Evolutionary conservation across 345 rosid genomes (phyloP).

Genomic region (Linum tenue): DNA sequence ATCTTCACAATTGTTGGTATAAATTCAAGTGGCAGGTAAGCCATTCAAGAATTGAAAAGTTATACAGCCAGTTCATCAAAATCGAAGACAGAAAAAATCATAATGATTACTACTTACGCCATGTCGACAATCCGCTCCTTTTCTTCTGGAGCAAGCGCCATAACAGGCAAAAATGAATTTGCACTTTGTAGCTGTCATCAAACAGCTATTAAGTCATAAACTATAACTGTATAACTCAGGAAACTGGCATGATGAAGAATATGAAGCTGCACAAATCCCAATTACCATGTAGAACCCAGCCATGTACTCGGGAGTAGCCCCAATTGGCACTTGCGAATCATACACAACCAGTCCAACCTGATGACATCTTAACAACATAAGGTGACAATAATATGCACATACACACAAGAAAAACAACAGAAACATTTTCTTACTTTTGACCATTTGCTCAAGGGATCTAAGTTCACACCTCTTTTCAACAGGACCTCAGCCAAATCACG

Average conservation of each 20-base stretch:
- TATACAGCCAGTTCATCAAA: background rate
- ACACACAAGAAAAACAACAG: slow-evolving; percentile 5
- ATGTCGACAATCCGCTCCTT: too few relatives aligned
- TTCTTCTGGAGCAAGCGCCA: too few relatives aligned
- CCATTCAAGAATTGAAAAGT: too few relatives aligned
- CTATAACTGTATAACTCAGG: too few relatives aligned
- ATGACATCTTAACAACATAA: slow-evolving; percentile 2
- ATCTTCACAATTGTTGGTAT: too few relatives aligned
- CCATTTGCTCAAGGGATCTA: slow-evolving; percentile 94
- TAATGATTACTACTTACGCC: too few relatives aligned
- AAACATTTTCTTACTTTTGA: slow-evolving; percentile 50
- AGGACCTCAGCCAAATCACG: slow-evolving; percentile 92
- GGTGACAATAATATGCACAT: background rate
- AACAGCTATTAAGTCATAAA: too few relatives aligned
- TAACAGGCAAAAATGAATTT: too few relatives aligned
- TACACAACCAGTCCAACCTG: slow-evolving; percentile 94
- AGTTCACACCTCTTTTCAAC: slow-evolving; percentile 86
- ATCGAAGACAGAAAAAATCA: background rate
- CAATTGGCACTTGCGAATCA: slow-evolving; percentile 90
- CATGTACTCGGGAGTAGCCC: slow-evolving; percentile 97
- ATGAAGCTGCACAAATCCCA: too few relatives aligned
- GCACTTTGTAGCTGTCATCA: too few relatives aligned
- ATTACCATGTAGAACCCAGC: slow-evolving; percentile 88
- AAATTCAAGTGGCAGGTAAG: too few relatives aligned
- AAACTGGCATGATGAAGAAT: too few relatives aligned